A percentile compares a stretch with the other conserved stretches of the same genome.
These are phyloP conservation scores for Fagopyrum tataricum DNA, from an alignment of 148 eudicot species.

Conservation along the genomic window DNA sequence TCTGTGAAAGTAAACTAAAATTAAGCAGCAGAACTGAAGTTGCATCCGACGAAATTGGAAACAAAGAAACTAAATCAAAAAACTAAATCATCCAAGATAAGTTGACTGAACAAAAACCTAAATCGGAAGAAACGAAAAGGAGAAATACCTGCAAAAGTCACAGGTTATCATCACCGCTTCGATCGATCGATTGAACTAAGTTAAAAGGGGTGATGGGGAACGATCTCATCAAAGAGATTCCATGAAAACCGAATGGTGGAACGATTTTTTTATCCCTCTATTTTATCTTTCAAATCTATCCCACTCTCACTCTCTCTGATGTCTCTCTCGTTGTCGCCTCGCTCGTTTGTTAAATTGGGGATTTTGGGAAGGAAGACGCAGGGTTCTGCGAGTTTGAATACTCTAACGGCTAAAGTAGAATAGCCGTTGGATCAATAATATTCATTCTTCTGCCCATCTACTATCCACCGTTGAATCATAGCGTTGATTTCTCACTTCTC, in stretches of 20 bases:
- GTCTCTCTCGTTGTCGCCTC: not conserved
- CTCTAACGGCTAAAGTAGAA: not conserved
- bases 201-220: conserved; percentile 26
- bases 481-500: too few relatives aligned
- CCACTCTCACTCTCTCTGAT: conserved; percentile 15
- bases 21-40: not conserved
- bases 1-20: not conserved
- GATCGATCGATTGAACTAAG: conserved; percentile 6
- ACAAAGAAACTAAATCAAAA: not conserved
- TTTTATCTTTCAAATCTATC: too few relatives aligned
- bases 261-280: conserved; percentile 3
- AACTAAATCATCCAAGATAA: not conserved
- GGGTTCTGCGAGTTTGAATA: conserved; percentile 3
- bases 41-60: not conserved
- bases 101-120: not conserved
- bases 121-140: not conserved
- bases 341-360: conserved; percentile 9
- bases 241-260: conserved; percentile 19
- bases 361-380: conserved; percentile 18
- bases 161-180: conserved; percentile 5
- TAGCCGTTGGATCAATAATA: conserved; percentile 4
- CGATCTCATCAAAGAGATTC: conserved; percentile 16
- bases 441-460: not conserved
- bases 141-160: conserved; percentile 4
- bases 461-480: not conserved